Percentiles rank a stretch among this genome's conserved stretches.
Conservation (phyloP, 2,329 filamentous ascomycete species). For the Exophiala spinifera region DNA sequence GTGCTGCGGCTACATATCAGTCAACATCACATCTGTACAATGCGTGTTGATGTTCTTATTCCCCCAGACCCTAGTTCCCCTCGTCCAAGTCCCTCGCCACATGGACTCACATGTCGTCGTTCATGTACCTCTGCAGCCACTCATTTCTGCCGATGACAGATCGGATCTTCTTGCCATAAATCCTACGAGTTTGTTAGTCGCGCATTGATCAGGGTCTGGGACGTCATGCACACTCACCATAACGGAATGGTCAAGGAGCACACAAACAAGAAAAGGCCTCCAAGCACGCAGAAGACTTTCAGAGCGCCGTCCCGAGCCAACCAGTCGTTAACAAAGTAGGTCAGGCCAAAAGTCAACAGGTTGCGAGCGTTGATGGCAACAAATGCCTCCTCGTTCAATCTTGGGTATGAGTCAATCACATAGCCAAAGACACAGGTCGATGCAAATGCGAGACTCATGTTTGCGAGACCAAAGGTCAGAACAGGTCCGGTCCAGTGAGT, state of each 20-base stretch:
- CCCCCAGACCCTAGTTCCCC: too few species aligned
- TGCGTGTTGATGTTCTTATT: too few species aligned
- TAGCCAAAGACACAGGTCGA: conserved; percentile 52
- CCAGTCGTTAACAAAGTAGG: conserved; percentile 43
- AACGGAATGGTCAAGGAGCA: conserved; percentile 48
- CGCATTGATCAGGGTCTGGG: background rate
- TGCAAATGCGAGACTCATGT: conserved; percentile 48
- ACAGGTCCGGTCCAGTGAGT: conserved; percentile 49
- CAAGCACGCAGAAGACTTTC: conserved; percentile 39
- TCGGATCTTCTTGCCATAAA: conserved; percentile 49
- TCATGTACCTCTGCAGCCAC: conserved; percentile 23
- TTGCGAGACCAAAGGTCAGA: conserved; percentile 49
- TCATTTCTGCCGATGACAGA: conserved; percentile 44
- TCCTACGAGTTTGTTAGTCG: conserved; percentile 27
- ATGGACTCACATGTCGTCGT: conserved; percentile 18
- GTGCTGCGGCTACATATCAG: too few species aligned
- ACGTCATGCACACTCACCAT: conserved; percentile 31
- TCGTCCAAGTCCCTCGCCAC: background rate
- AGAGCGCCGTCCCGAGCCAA: conserved; percentile 39
- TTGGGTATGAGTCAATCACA: conserved; percentile 49
- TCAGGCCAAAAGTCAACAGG: conserved; percentile 39
- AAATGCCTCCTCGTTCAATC: conserved; percentile 49
- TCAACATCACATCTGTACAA: too few species aligned
- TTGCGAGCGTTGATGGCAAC: conserved; percentile 52
- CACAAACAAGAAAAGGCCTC: conserved; percentile 47